Conservation (phyloP, 2,329 filamentous ascomycete genomes). For the Davidsoniella eucalypti region DNA sequence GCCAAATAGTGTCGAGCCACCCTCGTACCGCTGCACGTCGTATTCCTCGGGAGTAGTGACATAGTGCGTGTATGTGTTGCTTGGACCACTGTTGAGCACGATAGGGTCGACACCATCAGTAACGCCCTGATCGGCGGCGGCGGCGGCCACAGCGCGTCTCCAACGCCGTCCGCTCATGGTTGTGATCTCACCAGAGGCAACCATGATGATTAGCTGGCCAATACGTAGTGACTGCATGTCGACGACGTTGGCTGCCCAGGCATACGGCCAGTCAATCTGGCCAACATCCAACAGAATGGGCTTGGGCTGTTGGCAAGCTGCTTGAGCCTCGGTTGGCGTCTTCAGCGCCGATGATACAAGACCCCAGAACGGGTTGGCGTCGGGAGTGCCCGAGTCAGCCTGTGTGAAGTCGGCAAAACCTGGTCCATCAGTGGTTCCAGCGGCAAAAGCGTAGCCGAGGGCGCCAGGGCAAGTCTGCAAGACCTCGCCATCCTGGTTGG, state of each 20-base stretch:
- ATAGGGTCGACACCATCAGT: slow-evolving; percentile 33
- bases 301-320: slow-evolving; percentile 62
- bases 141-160: slow-evolving; percentile 49
- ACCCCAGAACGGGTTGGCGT: slow-evolving; percentile 61
- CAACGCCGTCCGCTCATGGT: slow-evolving; percentile 85
- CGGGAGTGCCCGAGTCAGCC: slow-evolving; percentile 52
- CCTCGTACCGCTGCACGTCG: slow-evolving; percentile 71
- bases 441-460: slow-evolving; percentile 77
- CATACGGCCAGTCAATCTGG: slow-evolving; percentile 55
- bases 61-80: slow-evolving; percentile 60
- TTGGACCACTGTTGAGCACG: slow-evolving; percentile 71
- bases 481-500: slow-evolving; percentile 51
- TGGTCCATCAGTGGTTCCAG: slow-evolving; percentile 76
- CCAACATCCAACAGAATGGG: slow-evolving; percentile 78
- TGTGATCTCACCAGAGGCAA: slow-evolving; percentile 75
- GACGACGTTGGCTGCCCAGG: slow-evolving; percentile 78
- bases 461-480: slow-evolving; percentile 70
- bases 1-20: slow-evolving; percentile 75
- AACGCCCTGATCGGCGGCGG: slow-evolving; percentile 27
- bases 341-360: slow-evolving; percentile 55
- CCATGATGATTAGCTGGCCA: slow-evolving; percentile 68
- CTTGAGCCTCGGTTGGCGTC: slow-evolving; percentile 50
- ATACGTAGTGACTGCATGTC: slow-evolving; percentile 72
- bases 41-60: slow-evolving; percentile 17
- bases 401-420: slow-evolving; percentile 85